These are phyloP conservation scores for Phytophthora aleatoria DNA, from an alignment of 352 stramenopile genomes.

Conservation along the genomic window DNA sequence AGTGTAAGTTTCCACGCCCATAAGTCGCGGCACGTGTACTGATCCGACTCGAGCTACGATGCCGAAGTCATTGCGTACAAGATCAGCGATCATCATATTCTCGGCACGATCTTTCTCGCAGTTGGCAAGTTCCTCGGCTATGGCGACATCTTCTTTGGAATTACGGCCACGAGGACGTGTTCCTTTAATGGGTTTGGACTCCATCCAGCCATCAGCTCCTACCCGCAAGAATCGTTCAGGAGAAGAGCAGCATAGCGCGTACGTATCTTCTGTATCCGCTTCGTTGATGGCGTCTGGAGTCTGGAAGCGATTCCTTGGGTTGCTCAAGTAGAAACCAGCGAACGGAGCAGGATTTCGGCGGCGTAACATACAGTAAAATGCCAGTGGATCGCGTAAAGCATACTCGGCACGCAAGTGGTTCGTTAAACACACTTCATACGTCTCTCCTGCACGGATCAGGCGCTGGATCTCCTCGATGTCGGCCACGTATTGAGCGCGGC, in stretches of 20 bases:
- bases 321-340: slow-evolving; percentile 90
- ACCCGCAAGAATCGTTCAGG: slow-evolving; percentile 95
- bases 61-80: slow-evolving; percentile 96
- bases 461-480: slow-evolving; percentile 90
- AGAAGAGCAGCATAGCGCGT: slow-evolving; percentile 95
- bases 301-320: slow-evolving; percentile 43
- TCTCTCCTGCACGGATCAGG: slow-evolving; percentile 92
- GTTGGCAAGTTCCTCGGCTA: slow-evolving; percentile 72
- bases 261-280: slow-evolving; percentile 37
- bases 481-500: slow-evolving; percentile 76
- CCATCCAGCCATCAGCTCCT: slow-evolving; percentile 74
- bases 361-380: slow-evolving; percentile 92
- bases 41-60: slow-evolving; percentile 91
- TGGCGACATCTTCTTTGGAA: slow-evolving; percentile 54
- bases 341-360: slow-evolving; percentile 95
- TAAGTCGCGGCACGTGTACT: slow-evolving; percentile 93
- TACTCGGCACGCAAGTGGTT: slow-evolving; percentile 88
- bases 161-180: slow-evolving; percentile 74
- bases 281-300: background rate
- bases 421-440: slow-evolving; percentile 97
- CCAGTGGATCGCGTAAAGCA: slow-evolving; percentile 48
- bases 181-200: slow-evolving; percentile 98
- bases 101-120: slow-evolving; percentile 95
- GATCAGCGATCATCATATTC: slow-evolving; percentile 98
- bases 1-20: slow-evolving; percentile 95